These are phyloP conservation scores for Nemania sp. DNA, from an alignment of 2,329 filamentous ascomycete species.

Conservation along the genomic window DNA sequence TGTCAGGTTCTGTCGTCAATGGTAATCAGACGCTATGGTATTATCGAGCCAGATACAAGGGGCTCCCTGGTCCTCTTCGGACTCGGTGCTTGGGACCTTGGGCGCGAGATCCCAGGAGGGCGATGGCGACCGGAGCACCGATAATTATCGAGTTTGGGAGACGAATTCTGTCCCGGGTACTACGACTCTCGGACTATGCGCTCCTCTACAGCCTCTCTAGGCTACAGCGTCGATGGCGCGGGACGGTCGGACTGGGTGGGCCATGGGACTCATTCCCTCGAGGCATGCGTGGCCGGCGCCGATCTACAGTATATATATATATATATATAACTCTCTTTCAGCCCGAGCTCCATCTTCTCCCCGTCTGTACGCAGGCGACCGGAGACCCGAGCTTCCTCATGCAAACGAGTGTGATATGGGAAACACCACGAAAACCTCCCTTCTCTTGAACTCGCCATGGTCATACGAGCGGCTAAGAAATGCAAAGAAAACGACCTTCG, in stretches of 20 bases:
- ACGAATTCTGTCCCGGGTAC: neutral
- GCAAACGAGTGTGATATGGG: neutral
- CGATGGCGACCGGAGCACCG: neutral
- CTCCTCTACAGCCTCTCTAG: neutral
- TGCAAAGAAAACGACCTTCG: neutral
- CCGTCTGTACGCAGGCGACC: neutral
- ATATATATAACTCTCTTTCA: neutral
- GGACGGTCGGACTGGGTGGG: neutral
- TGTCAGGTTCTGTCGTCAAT: neutral
- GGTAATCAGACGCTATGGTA: neutral
- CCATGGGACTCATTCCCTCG: neutral
- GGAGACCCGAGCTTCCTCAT: neutral
- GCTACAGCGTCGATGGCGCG: neutral
- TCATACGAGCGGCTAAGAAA: slow-evolving; percentile 3
- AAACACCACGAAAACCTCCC: slow-evolving; percentile 1
- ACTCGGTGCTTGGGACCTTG: neutral
- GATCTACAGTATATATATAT: neutral
- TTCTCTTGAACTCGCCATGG: neutral
- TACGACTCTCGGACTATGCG: neutral
- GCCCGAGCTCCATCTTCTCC: neutral
- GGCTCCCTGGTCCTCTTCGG: neutral
- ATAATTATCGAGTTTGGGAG: neutral
- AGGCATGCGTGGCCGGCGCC: neutral
- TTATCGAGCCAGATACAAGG: neutral
- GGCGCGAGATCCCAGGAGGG: neutral